phyloP scores from a whole-genome alignment of 2,329 filamentous ascomycete genomes.

The Xylariales sp. region DNA sequence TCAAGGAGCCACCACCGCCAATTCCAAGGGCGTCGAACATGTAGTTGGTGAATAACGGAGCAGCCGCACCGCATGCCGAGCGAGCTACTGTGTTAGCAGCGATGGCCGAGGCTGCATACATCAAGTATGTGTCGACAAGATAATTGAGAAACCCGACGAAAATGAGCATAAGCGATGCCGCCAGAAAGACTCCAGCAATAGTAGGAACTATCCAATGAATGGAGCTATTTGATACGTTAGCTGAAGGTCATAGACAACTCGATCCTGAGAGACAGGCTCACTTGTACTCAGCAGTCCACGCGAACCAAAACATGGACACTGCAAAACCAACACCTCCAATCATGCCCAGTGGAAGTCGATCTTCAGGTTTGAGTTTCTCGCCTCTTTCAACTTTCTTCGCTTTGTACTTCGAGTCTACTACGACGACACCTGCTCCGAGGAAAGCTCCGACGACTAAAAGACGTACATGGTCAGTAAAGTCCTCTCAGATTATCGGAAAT shows the following conservation, averaged over 20 bases:
- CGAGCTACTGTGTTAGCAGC: slow-evolving; percentile 60
- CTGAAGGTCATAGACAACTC: not conserved
- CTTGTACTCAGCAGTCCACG: slow-evolving; percentile 40
- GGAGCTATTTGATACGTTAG: not conserved
- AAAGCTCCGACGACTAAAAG: slow-evolving; percentile 36
- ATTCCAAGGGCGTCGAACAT: slow-evolving; percentile 60
- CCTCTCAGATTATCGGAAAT: too few relatives aligned
- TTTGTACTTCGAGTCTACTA: slow-evolving; percentile 33
- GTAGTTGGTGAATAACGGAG: slow-evolving; percentile 53
- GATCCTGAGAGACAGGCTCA: too few relatives aligned
- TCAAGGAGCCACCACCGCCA: slow-evolving; percentile 51
- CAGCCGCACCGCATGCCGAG: slow-evolving; percentile 50
- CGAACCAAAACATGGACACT: slow-evolving; percentile 21
- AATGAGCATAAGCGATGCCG: slow-evolving; percentile 32
- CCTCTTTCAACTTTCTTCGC: slow-evolving; percentile 33
- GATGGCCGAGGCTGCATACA: slow-evolving; percentile 58
- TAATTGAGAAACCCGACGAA: slow-evolving; percentile 53
- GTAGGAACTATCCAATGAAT: slow-evolving; percentile 26
- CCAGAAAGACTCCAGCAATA: slow-evolving; percentile 5
- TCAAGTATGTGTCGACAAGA: slow-evolving; percentile 48
- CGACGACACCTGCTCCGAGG: slow-evolving; percentile 37
- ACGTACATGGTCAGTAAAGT: not conserved
- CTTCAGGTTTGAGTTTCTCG: slow-evolving; percentile 37
- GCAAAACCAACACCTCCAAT: slow-evolving; percentile 31
- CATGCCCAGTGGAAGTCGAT: slow-evolving; percentile 57